Conservation (phyloP, 2,329 filamentous ascomycete genomes). For the Talaromyces atroroseus region DNA sequence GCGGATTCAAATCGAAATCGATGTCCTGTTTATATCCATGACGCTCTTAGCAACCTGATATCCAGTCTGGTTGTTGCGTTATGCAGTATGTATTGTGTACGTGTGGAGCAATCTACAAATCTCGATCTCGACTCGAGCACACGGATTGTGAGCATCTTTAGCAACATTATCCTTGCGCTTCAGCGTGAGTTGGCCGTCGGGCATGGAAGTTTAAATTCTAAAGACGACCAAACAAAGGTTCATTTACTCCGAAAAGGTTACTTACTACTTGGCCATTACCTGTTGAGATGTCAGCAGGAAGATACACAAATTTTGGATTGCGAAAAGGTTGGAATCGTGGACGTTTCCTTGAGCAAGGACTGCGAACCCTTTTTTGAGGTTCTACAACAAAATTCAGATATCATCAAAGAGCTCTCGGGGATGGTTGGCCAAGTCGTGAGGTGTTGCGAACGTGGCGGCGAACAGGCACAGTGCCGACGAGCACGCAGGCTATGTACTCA, state of each 20-base stretch:
- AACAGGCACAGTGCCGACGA: slow-evolving; percentile 20
- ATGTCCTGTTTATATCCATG: slow-evolving; percentile 31
- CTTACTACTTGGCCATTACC: slow-evolving; percentile 26
- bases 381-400: slow-evolving; percentile 25
- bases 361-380: slow-evolving; percentile 27
- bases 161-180: slow-evolving; percentile 20
- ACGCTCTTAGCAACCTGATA: slow-evolving; percentile 33
- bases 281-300: slow-evolving; percentile 26
- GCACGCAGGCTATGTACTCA: slow-evolving; percentile 24
- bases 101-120: slow-evolving; percentile 20
- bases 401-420: slow-evolving; percentile 30
- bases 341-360: slow-evolving; percentile 16
- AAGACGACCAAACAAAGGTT: slow-evolving; percentile 16
- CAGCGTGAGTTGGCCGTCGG: slow-evolving; percentile 21
- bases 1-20: not conserved
- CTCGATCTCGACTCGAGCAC: slow-evolving; percentile 16
- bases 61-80: slow-evolving; percentile 31
- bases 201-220: not conserved
- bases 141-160: slow-evolving; percentile 24
- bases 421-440: slow-evolving; percentile 31
- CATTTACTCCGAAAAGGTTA: slow-evolving; percentile 29
- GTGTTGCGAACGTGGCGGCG: slow-evolving; percentile 24
- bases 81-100: slow-evolving; percentile 34
- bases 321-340: slow-evolving; percentile 6
- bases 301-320: slow-evolving; percentile 11